Conservation (phyloP, 805 yeast species). For the Lipomyces lipofer region DNA sequence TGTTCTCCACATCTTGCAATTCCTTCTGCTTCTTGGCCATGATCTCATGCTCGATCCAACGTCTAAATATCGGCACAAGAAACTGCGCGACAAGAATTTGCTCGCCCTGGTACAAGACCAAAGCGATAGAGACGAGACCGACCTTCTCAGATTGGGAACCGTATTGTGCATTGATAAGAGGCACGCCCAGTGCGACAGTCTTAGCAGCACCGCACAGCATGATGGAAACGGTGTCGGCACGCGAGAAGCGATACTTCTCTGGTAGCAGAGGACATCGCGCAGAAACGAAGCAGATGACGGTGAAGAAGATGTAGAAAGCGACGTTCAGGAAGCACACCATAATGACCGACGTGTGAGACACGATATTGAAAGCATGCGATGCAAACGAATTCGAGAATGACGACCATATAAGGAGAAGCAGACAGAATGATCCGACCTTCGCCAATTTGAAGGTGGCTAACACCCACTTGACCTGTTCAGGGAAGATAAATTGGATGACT, state of each 20-base stretch:
- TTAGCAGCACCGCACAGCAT: slow-evolving; percentile 92
- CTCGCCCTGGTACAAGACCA: slow-evolving; percentile 83
- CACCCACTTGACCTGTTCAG: slow-evolving; percentile 63
- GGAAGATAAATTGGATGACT: slow-evolving; percentile 67
- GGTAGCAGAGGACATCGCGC: slow-evolving; percentile 62
- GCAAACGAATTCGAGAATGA: slow-evolving; percentile 58
- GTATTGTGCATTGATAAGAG: slow-evolving; percentile 76
- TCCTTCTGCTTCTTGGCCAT: slow-evolving; percentile 2
- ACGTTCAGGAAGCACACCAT: slow-evolving; percentile 80
- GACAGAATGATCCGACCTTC: slow-evolving; percentile 79
- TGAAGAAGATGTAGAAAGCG: slow-evolving; percentile 76
- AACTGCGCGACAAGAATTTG: slow-evolving; percentile 83
- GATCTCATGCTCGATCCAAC: slow-evolving; percentile 54
- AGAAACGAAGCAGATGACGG: slow-evolving; percentile 56
- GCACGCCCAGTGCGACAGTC: slow-evolving; percentile 89
- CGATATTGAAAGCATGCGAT: slow-evolving; percentile 72
- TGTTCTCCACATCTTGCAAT: slow-evolving; percentile 4
- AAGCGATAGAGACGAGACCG: slow-evolving; percentile 74
- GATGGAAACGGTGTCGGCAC: slow-evolving; percentile 71
- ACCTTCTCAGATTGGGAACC: slow-evolving; percentile 57
- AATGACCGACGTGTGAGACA: slow-evolving; percentile 66
- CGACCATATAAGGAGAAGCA: slow-evolving; percentile 68
- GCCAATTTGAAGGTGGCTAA: slow-evolving; percentile 57
- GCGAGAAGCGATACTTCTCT: slow-evolving; percentile 60
- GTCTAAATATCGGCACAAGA: slow-evolving; percentile 62